These are phyloP conservation scores for Sporothrix luriei DNA, from an alignment of 2,329 filamentous ascomycete species.

Conservation along the genomic window DNA sequence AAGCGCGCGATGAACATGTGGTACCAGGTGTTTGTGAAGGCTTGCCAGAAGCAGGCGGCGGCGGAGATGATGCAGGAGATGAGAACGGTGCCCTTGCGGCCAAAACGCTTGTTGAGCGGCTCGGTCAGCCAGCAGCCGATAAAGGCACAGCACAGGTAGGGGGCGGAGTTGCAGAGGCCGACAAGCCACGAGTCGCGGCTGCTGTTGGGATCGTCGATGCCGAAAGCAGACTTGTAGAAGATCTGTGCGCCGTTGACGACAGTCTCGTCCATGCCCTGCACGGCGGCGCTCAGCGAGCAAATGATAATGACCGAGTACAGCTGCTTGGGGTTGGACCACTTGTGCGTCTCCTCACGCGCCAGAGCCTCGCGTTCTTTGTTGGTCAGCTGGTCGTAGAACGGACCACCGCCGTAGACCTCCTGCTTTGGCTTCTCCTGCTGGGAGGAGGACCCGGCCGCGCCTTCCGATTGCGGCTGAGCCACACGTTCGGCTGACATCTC, in stretches of 20 bases:
- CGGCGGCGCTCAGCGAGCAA: slow-evolving; percentile 68
- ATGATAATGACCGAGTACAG: slow-evolving; percentile 67
- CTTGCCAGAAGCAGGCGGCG: slow-evolving; percentile 49
- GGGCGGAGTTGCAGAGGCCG: slow-evolving; percentile 63
- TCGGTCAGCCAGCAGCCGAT: slow-evolving; percentile 74
- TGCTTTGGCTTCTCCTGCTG: neutral
- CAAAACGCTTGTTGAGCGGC: slow-evolving; percentile 70
- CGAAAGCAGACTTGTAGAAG: slow-evolving; percentile 65
- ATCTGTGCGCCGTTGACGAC: slow-evolving; percentile 70
- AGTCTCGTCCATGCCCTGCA: slow-evolving; percentile 73
- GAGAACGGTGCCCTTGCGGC: slow-evolving; percentile 71
- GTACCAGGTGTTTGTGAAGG: slow-evolving; percentile 56
- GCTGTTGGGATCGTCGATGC: slow-evolving; percentile 56
- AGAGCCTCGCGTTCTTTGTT: slow-evolving; percentile 61
- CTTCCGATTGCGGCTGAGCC: neutral
- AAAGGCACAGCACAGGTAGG: slow-evolving; percentile 68
- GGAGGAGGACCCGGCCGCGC: neutral
- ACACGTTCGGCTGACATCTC: neutral
- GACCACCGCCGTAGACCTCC: slow-evolving; percentile 23
- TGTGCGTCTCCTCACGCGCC: slow-evolving; percentile 63
- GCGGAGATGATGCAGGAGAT: slow-evolving; percentile 58
- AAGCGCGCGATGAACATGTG: slow-evolving; percentile 73
- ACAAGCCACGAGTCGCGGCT: slow-evolving; percentile 57
- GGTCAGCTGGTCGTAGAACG: slow-evolving; percentile 52
- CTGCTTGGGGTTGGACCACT: slow-evolving; percentile 68